Conservation (phyloP, 1,284 basidiomycete genomes). For the Cutaneotrichosporon sp. region DNA sequence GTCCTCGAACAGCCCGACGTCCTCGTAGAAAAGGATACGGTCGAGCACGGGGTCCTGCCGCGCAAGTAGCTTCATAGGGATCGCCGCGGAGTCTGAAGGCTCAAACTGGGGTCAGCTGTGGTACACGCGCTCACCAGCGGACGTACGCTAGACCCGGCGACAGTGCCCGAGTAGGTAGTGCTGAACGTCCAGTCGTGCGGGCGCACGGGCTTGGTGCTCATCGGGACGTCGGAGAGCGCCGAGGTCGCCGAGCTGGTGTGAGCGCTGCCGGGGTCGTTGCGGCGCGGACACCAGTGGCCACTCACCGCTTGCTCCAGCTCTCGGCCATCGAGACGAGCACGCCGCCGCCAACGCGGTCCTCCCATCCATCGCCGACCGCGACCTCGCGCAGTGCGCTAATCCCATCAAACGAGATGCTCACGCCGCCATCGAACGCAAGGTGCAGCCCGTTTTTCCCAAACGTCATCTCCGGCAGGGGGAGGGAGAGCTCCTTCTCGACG, state of each 20-base stretch:
- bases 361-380: slow-evolving; percentile 66
- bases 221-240: slow-evolving; percentile 58
- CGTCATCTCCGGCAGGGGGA: slow-evolving; percentile 95
- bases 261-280: too few relatives aligned
- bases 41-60: slow-evolving; percentile 71
- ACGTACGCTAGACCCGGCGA: slow-evolving; percentile 36
- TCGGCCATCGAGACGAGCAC: slow-evolving; percentile 95
- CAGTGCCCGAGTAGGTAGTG: slow-evolving; percentile 76
- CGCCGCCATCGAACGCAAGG: slow-evolving; percentile 58
- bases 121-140: not conserved
- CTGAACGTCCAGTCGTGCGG: slow-evolving; percentile 99
- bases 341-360: slow-evolving; percentile 75
- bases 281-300: too few relatives aligned
- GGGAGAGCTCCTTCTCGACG: slow-evolving; percentile 66
- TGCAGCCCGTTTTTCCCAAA: slow-evolving; percentile 83
- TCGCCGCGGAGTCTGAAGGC: slow-evolving; percentile 62
- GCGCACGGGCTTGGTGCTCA: slow-evolving; percentile 76
- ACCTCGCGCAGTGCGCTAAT: slow-evolving; percentile 72
- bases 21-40: slow-evolving; percentile 85
- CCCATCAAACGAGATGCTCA: slow-evolving; percentile 70
- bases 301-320: slow-evolving; percentile 83
- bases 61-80: slow-evolving; percentile 80
- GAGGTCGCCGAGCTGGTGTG: slow-evolving; percentile 24
- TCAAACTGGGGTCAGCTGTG: slow-evolving; percentile 51
- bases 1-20: slow-evolving; percentile 88